These are phyloP conservation scores for Brassica balearica DNA, from an alignment of 441 rosid species.

Conservation along the genomic window DNA sequence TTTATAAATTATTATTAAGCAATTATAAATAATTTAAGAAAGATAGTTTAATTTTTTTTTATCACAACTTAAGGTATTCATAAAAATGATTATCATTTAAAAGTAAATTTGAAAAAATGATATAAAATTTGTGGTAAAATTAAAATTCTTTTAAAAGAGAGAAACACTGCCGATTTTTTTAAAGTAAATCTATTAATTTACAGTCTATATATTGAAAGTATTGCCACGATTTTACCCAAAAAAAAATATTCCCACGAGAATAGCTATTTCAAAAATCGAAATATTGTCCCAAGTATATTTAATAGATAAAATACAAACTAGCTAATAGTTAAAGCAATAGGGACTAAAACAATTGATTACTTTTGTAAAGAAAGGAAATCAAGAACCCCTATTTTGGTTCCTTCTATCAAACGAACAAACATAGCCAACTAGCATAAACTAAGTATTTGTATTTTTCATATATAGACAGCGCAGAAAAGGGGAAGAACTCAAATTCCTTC, in stretches of 20 bases:
- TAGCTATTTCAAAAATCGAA: background rate
- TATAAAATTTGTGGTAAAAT: no score
- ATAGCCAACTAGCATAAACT: background rate
- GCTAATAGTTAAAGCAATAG: background rate
- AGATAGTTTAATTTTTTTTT: no score
- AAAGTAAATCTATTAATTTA: background rate
- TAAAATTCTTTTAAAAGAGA: no score
- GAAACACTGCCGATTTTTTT: background rate
- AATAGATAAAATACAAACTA: background rate
- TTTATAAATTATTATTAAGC: no score
- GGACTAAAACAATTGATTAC: background rate
- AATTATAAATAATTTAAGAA: no score
- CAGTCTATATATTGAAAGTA: background rate
- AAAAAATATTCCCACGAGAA: background rate
- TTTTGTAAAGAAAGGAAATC: background rate
- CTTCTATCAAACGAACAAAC: background rate
- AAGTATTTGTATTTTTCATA: background rate
- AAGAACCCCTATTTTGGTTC: background rate
- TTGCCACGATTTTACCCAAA: no score
- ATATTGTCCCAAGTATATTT: background rate
- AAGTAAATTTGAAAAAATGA: no score
- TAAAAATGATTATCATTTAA: no score
- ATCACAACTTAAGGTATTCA: no score
- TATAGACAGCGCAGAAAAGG: slow-evolving; percentile 5
- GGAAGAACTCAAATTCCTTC: slow-evolving; percentile 17